Percentiles rank a stretch among this genome's conserved stretches.
phyloP scores from a whole-genome alignment of 306 rosid species.

The Medicago arabica region DNA sequence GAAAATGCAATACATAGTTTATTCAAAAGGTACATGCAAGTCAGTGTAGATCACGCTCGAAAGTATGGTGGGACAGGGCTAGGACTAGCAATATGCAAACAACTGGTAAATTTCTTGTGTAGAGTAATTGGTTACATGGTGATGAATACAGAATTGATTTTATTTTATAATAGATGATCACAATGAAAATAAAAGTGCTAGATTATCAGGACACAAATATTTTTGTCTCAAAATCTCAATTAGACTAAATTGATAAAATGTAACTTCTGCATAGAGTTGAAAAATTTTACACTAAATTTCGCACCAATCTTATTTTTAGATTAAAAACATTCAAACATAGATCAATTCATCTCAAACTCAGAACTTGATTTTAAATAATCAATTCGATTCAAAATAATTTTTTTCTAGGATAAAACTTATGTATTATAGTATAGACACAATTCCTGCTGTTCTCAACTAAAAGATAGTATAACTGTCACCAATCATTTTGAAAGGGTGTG shows the following conservation, averaged over 20 bases:
- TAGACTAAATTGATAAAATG: background rate
- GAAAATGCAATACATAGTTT: constrained; percentile 82
- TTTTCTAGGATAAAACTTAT: too few relatives aligned
- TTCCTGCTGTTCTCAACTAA: too few relatives aligned
- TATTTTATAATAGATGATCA: background rate
- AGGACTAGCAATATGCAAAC: constrained; percentile 97
- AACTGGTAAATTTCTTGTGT: constrained; percentile 62
- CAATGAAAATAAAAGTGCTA: background rate
- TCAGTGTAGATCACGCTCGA: constrained; percentile 90
- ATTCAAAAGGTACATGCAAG: constrained; percentile 97
- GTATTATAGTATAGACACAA: too few relatives aligned
- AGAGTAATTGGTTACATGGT: background rate
- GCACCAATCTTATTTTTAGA: too few relatives aligned
- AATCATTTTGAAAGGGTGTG: too few relatives aligned
- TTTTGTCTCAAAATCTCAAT: background rate
- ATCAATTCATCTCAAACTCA: too few relatives aligned
- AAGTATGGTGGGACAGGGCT: constrained; percentile 97
- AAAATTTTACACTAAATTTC: too few relatives aligned
- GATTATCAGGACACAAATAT: background rate
- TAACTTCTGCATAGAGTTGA: constrained; percentile 43
- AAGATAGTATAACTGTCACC: too few relatives aligned
- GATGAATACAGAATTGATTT: background rate
- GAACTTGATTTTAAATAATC: background rate
- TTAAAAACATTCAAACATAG: too few relatives aligned
- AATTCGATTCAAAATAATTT: too few relatives aligned